These are phyloP conservation scores for Blastobotrys arbuscula DNA, from an alignment of 1,139 yeast species.

Conservation along the genomic window DNA sequence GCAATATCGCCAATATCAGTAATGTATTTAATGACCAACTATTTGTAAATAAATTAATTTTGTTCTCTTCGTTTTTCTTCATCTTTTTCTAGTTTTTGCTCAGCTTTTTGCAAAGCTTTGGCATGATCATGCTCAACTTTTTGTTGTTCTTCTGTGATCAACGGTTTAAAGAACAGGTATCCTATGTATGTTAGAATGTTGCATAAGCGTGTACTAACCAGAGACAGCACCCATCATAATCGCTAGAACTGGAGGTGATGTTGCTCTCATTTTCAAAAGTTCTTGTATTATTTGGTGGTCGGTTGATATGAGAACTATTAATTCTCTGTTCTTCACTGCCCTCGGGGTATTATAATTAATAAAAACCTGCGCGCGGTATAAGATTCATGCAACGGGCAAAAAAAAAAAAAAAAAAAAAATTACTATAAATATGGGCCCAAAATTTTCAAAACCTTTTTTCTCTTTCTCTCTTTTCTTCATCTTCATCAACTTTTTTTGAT, in stretches of 20 bases:
- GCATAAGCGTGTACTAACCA: constrained; percentile 16
- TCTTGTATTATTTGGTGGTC: too few species aligned
- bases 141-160: constrained; percentile 51
- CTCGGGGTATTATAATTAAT: too few species aligned
- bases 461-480: background rate
- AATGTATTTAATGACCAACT: background rate
- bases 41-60: constrained; percentile 8
- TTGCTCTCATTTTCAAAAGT: constrained; percentile 12
- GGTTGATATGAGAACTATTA: too few species aligned
- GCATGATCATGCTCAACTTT: constrained; percentile 62
- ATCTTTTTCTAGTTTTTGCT: constrained; percentile 13
- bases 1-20: background rate
- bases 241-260: constrained; percentile 15
- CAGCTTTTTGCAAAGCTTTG: constrained; percentile 11
- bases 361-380: too few species aligned
- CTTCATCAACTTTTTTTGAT: background rate
- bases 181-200: constrained; percentile 36
- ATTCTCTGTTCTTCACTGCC: too few species aligned
- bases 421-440: background rate
- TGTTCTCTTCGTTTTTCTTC: background rate
- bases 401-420: background rate
- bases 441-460: background rate
- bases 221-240: constrained; percentile 17
- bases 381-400: background rate
- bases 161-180: constrained; percentile 65